Evolutionary conservation across 2,329 filamentous ascomycete genomes (phyloP).

Genomic region (Colletotrichum trifolii): DNA sequence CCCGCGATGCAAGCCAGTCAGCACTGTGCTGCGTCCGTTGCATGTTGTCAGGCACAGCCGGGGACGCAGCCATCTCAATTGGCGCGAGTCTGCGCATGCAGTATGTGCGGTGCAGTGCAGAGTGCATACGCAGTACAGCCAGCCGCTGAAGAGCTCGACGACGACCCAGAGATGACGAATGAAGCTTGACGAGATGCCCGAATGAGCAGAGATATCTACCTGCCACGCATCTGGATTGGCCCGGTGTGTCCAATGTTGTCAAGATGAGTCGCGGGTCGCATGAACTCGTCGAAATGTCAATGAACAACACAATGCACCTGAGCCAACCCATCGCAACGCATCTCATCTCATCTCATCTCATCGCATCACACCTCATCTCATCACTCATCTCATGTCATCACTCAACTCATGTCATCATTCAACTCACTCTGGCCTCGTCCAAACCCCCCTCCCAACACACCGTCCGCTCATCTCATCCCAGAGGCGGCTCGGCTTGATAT

Average conservation of each 20-base stretch:
- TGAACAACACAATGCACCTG: not conserved
- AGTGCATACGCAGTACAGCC: slow-evolving; percentile 4
- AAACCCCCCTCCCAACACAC: too few species aligned
- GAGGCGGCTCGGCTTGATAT: not conserved
- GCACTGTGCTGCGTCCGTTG: not conserved
- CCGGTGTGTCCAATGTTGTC: too few species aligned
- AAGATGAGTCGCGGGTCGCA: not conserved
- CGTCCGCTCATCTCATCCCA: too few species aligned
- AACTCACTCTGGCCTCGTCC: too few species aligned
- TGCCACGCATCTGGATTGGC: not conserved
- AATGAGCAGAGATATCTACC: too few species aligned
- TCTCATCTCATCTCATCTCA: not conserved
- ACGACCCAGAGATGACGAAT: too few species aligned
- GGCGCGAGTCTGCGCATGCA: not conserved
- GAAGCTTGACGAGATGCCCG: too few species aligned
- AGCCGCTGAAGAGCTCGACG: slow-evolving; percentile 25
- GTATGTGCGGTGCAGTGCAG: not conserved
- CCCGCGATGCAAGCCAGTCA: slow-evolving; percentile 11
- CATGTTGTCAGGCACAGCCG: slow-evolving; percentile 14
- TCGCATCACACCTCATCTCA: too few species aligned
- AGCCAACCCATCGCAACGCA: too few species aligned
- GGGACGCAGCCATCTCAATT: not conserved
- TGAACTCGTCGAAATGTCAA: not conserved
- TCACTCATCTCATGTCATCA: too few species aligned
- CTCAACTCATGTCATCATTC: too few species aligned